Evolutionary conservation across 2,329 filamentous ascomycete species (phyloP).

Genomic region (Leptographium lundbergii): DNA sequence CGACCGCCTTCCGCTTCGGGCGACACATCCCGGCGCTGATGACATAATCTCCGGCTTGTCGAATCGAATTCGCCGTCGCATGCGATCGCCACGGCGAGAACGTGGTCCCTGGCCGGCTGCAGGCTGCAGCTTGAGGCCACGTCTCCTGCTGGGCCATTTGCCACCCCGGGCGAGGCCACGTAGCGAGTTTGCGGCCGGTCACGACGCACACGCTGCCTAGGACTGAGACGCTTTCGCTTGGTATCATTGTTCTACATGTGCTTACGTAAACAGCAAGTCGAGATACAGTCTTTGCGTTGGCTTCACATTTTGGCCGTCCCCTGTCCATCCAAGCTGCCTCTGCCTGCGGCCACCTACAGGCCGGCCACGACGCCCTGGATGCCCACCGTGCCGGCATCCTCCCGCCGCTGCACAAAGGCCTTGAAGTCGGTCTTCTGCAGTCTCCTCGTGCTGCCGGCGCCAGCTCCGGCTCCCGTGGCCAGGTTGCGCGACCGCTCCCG

Average conservation of each 20-base stretch:
- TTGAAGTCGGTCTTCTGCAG: conserved; percentile 60
- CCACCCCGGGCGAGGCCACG: background rate
- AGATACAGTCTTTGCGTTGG: background rate
- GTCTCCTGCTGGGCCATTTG: background rate
- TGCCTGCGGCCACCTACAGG: conserved; percentile 4
- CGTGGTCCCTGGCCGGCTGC: no score
- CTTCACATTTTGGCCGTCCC: background rate
- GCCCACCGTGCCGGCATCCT: conserved; percentile 61
- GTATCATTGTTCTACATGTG: background rate
- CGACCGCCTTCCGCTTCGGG: background rate
- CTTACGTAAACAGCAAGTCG: background rate
- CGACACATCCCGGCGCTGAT: background rate
- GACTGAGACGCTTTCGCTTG: background rate
- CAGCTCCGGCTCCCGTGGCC: conserved; percentile 20
- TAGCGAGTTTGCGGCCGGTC: background rate
- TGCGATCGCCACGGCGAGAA: background rate
- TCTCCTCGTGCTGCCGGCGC: conserved; percentile 36
- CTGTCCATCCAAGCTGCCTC: no score
- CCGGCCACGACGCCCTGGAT: conserved; percentile 15
- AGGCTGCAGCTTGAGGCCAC: background rate
- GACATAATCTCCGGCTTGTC: background rate
- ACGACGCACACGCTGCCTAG: no score
- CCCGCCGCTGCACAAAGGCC: conserved; percentile 71
- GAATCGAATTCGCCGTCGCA: background rate
- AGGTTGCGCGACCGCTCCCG: conserved; percentile 56